phyloP scores from a whole-genome alignment of 2,329 filamentous ascomycete species.

The Dactylonectria macrodidyma region DNA sequence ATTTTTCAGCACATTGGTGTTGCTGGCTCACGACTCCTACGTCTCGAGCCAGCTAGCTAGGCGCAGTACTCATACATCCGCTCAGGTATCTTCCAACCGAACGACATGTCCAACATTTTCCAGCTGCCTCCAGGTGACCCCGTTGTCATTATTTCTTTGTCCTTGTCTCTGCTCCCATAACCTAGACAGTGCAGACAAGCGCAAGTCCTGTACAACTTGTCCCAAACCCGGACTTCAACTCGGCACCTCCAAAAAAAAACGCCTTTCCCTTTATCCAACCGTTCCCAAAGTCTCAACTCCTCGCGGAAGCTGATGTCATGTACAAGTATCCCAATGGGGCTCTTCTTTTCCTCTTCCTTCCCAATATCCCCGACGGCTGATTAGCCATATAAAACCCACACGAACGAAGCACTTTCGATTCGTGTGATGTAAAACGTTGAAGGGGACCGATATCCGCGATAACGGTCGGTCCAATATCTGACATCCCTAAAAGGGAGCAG shows the following conservation, averaged over 20 bases:
- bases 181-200: conserved; percentile 10
- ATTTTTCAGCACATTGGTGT: conserved; percentile 46
- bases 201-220: conserved; percentile 15
- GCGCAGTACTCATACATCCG: conserved; percentile 47
- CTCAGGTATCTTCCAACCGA: conserved; percentile 49
- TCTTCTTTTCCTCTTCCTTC: conserved; percentile 42
- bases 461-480: conserved; percentile 23
- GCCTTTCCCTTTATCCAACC: conserved; percentile 20
- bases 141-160: conserved; percentile 25
- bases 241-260: conserved; percentile 31
- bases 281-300: conserved; percentile 35
- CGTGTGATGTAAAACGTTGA: conserved; percentile 48
- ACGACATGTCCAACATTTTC: conserved; percentile 40
- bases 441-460: conserved; percentile 32
- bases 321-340: conserved; percentile 38
- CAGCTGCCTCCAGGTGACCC: conserved; percentile 39
- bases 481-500: conserved; percentile 13
- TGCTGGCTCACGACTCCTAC: conserved; percentile 47
- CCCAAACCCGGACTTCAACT: not conserved
- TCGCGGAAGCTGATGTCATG: conserved; percentile 33
- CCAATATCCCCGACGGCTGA: conserved; percentile 35
- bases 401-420: conserved; percentile 50
- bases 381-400: conserved; percentile 40
- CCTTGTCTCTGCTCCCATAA: conserved; percentile 6
- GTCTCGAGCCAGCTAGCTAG: conserved; percentile 47